Percentiles rank a stretch among this genome's conserved stretches.
Evolutionary conservation across 2,329 filamentous ascomycete species (phyloP).

Genomic region (Colletotrichum sp.): DNA sequence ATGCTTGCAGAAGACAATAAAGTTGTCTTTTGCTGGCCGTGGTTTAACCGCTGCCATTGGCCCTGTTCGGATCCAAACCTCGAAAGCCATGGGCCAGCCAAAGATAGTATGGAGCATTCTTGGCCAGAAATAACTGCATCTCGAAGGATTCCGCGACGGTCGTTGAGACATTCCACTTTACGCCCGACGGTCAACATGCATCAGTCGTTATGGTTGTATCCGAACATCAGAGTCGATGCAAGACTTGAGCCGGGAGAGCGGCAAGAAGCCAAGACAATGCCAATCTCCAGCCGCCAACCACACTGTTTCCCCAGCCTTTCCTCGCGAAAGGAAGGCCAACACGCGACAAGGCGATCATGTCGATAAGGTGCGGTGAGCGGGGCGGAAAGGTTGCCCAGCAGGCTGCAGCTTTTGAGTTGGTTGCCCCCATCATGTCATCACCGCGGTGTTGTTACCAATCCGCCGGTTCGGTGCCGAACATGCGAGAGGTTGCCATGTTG

Average conservation of each 20-base stretch:
- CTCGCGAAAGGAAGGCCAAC: not conserved
- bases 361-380: not conserved
- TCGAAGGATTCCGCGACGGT: not conserved
- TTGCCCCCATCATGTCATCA: not conserved
- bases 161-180: not conserved
- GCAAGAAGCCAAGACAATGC: conserved; percentile 6
- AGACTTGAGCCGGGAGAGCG: not conserved
- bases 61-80: not conserved
- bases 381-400: not conserved
- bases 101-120: not conserved
- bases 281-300: not conserved
- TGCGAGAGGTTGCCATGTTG: not conserved
- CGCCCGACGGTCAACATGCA: not conserved
- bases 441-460: not conserved
- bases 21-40: not conserved
- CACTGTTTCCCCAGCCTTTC: not conserved
- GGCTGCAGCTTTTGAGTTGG: not conserved
- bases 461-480: conserved; percentile 12
- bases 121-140: not conserved
- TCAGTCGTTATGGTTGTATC: not conserved
- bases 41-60: not conserved
- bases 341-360: not conserved
- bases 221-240: not conserved
- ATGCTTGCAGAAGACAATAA: not conserved
- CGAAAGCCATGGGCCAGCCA: not conserved